phyloP scores from a whole-genome alignment of 257 asterid genomes.

The Nicotiana knightiana region DNA sequence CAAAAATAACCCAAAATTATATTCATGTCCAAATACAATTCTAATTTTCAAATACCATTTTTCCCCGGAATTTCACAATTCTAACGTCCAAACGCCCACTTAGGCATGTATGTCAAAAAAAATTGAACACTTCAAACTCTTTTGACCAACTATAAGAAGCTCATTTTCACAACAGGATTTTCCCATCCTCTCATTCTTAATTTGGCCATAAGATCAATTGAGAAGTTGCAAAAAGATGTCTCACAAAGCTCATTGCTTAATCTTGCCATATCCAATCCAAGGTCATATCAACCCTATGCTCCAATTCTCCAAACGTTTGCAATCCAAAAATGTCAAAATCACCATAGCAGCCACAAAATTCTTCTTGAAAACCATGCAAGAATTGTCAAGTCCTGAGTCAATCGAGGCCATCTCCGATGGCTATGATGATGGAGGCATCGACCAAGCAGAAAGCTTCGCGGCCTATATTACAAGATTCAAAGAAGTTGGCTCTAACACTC shows the following conservation, averaged over 20 bases:
- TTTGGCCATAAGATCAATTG: background rate
- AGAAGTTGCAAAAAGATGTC: background rate
- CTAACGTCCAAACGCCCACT: too few species aligned
- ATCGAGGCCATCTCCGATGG: conserved; percentile 23
- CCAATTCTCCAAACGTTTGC: conserved; percentile 42
- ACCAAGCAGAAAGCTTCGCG: conserved; percentile 14
- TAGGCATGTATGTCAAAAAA: background rate
- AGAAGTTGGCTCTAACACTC: conserved; percentile 13
- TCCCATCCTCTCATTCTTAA: background rate
- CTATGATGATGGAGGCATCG: background rate
- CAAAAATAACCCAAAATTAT: too few species aligned
- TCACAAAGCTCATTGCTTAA: conserved; percentile 21
- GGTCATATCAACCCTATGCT: conserved; percentile 50
- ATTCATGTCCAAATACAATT: too few species aligned
- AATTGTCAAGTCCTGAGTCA: conserved; percentile 13
- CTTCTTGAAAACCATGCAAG: conserved; percentile 8
- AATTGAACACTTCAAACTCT: background rate
- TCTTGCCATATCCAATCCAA: conserved; percentile 31
- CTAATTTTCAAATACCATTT: too few species aligned
- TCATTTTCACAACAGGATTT: background rate
- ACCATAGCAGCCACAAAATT: background rate
- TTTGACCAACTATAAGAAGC: background rate
- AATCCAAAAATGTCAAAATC: conserved; percentile 15
- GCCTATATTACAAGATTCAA: conserved; percentile 27
- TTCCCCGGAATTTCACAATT: too few species aligned